A percentile compares a stretch with the other conserved stretches of the same genome.
Conservation (phyloP, 1,284 basidiomycete species). For the Xerocomus nothofagi region DNA sequence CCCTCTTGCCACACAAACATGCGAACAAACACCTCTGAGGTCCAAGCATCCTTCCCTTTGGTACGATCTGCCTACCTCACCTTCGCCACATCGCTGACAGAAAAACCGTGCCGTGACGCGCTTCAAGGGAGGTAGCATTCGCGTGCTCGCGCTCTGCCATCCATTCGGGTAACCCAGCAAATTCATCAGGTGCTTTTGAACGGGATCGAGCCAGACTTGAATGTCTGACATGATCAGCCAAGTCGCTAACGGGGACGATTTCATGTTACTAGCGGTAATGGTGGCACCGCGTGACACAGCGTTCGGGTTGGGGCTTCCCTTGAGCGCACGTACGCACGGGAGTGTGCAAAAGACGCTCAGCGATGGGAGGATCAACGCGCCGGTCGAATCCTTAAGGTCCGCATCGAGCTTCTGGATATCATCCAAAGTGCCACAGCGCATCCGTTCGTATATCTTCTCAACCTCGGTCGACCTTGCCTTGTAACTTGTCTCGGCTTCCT, state of each 20-base stretch:
- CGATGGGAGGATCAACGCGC: slow-evolving; percentile 38
- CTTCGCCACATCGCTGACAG: slow-evolving; percentile 50
- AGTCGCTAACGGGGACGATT: slow-evolving; percentile 35
- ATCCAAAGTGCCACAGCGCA: slow-evolving; percentile 25
- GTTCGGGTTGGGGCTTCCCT: slow-evolving; percentile 28
- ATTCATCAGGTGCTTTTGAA: slow-evolving; percentile 43
- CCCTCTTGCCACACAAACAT: slow-evolving; percentile 43
- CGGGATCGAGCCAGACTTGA: slow-evolving; percentile 46
- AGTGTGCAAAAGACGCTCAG: slow-evolving; percentile 46
- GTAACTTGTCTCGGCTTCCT: slow-evolving; percentile 27
- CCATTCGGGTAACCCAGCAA: slow-evolving; percentile 46
- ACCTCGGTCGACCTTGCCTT: slow-evolving; percentile 27
- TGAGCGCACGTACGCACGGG: slow-evolving; percentile 41
- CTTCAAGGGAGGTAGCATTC: slow-evolving; percentile 53
- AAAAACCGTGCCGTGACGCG: slow-evolving; percentile 57
- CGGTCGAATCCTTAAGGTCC: slow-evolving; percentile 5
- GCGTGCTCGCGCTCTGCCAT: slow-evolving; percentile 50
- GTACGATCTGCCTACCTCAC: slow-evolving; percentile 34
- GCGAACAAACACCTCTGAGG: slow-evolving; percentile 56
- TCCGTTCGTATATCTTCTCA: slow-evolving; percentile 36
- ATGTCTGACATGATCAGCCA: slow-evolving; percentile 48
- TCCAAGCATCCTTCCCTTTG: slow-evolving; percentile 47
- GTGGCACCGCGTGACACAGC: background rate
- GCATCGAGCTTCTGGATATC: background rate
- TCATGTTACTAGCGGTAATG: slow-evolving; percentile 25